Base-by-base conservation (phyloP, 2,329 filamentous ascomycete genomes). In the Xylariomycetidae sp. region DNA sequence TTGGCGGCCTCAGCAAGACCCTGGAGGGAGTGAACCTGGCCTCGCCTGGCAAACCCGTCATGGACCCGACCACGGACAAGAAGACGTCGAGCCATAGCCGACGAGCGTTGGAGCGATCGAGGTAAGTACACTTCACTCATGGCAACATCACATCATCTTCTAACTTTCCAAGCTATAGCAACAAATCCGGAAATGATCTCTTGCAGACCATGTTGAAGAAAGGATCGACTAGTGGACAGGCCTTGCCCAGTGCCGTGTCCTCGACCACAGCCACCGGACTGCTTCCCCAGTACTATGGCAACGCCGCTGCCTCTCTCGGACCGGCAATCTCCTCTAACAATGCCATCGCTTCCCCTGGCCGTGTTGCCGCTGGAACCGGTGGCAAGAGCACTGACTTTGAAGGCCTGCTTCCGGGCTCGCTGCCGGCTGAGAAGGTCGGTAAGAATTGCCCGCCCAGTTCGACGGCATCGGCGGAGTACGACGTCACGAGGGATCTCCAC, bases 191-290 rank as follows among this genome's bases (percentile, higher is more conserved):
- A 31, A 61, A 61, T 31, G 63, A 68, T 17, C 60, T 74, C 19
- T 67, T 65, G 69, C 65, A 68, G 40, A 61, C 55, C 12, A 63
- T 74, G 57, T 49, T 72, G 45, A 72, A 68, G 52, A 72, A 67
- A 44, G 66, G 67, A n/a, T 63, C 68, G 22, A 57, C 69, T 10
- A 72, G 67, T 38, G 65, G 59, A 28, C 57, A 57, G 27, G 65
- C 54, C 6, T 56, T 67, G 27, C 66, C 67, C 9, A 60, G 70
- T 31, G 59, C 70, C 8, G 55, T 76, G 29, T 72, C 70, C 3
- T 68, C 72, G 4, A 68, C 65, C 27, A 75, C 70, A 10, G 72
- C 67, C 6, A 70, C 67, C 18, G 72, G 70, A n/a, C 63, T 69
- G 26, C 53, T 76, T 28, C 72, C 71, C 12, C 68, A 72, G 19